Evolutionary conservation across 2,329 filamentous ascomycete genomes (phyloP).

Genomic region (Rhinocladiella similis): DNA sequence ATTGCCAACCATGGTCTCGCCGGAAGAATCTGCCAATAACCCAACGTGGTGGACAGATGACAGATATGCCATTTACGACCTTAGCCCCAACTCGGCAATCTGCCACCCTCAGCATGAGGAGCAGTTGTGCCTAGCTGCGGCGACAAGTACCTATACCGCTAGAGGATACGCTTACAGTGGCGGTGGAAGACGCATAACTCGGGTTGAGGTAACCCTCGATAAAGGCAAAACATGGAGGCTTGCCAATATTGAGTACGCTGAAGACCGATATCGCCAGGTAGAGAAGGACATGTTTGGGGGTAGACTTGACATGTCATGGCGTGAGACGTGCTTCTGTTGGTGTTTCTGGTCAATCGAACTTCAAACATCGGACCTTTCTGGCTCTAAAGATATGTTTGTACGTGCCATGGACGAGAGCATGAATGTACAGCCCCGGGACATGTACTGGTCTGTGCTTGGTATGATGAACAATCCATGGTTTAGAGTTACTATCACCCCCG

Average conservation of each 20-base stretch:
- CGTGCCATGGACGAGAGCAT: constrained; percentile 88
- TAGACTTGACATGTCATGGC: constrained; percentile 74
- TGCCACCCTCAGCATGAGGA: constrained; percentile 81
- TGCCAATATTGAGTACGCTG: constrained; percentile 75
- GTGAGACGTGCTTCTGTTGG: constrained; percentile 85
- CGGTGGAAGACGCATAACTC: constrained; percentile 77
- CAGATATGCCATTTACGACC: constrained; percentile 87
- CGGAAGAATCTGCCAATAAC: constrained; percentile 74
- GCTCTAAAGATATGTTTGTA: constrained; percentile 72
- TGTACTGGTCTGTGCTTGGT: constrained; percentile 93
- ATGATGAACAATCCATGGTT: constrained; percentile 99
- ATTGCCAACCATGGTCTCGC: constrained; percentile 79
- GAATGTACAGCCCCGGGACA: constrained; percentile 82
- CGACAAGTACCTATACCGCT: constrained; percentile 60
- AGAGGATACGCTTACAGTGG: constrained; percentile 87
- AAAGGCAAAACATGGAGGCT: constrained; percentile 78
- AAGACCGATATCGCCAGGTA: constrained; percentile 75
- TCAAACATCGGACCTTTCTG: constrained; percentile 59
- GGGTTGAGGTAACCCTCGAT: constrained; percentile 81
- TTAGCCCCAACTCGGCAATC: constrained; percentile 82
- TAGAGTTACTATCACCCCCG: constrained; percentile 72
- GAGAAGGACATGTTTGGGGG: constrained; percentile 71
- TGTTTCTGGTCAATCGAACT: constrained; percentile 84
- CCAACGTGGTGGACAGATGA: constrained; percentile 84
- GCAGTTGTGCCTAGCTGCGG: constrained; percentile 52